Evolutionary conservation across 2,329 filamentous ascomycete genomes (phyloP), one percentile per base, ranked within the genome.

Genomic region (Diaporthe australafricana): DNA sequence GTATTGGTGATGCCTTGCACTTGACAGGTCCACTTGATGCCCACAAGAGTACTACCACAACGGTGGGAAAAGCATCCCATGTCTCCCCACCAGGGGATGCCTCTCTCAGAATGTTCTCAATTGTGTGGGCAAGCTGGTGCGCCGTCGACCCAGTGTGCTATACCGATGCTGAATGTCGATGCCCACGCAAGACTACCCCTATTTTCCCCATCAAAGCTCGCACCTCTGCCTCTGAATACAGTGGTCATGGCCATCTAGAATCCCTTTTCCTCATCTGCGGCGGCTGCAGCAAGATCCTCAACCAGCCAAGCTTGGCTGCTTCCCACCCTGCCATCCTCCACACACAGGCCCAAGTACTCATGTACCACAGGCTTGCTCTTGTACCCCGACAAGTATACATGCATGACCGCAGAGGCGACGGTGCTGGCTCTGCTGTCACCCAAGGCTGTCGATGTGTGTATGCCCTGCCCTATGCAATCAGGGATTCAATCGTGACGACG

Each of bases 11-110:
- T n/a, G n/a, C n/a, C n/a, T n/a, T n/a, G n/a, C n/a, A n/a, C n/a
- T n/a, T n/a, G n/a, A n/a, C n/a, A n/a, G 66, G 60, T 48, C 52
- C 66, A 68, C 52, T 47, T 30, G 27, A 57, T 60, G 27, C 66
- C 30, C 55, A 60, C 53, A n/a, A 69, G 42, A 69, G 60, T 65
- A 65, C 60, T 12, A 65, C 60, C 45, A 48, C 60, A 68, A 56
- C 52, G 52, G 52, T 48, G 52, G 48, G 50, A 68, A n/a, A 45
- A 60, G 30, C 53, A 68, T 68, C 30, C 40, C 17, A 30, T 57
- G 35, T 25, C 40, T 68, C 52, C 52, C 42, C 66, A 50, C 66
- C 50, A 50, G 65, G 38, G 17, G 30, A 30, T 56, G 25, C 40
- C 27, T 56, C 12, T 56, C 25, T 48, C 16, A 48, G 42, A 27